Conservation (phyloP, 495 filamentous ascomycete genomes). For the Venustampulla echinocandica region DNA sequence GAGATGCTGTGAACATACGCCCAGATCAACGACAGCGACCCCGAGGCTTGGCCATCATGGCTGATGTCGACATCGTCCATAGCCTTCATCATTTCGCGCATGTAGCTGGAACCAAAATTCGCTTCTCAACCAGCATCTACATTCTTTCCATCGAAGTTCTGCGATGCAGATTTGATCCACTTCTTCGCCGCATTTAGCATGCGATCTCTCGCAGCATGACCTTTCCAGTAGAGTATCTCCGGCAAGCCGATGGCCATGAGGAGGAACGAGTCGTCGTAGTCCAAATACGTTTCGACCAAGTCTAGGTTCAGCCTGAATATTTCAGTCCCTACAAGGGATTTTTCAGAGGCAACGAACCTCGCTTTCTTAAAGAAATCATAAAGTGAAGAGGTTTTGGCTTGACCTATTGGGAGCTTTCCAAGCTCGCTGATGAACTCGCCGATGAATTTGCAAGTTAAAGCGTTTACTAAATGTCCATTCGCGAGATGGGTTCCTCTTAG, state of each 20-base stretch:
- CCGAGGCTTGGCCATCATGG: background rate
- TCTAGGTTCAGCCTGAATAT: conserved; percentile 2
- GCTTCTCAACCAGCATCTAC: conserved; percentile 24
- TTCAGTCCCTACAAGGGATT: background rate
- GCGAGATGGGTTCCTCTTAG: background rate
- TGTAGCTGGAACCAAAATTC: conserved; percentile 20
- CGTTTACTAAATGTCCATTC: background rate
- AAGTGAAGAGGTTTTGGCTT: background rate
- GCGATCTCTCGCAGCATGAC: conserved; percentile 2
- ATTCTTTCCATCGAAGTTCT: conserved; percentile 3
- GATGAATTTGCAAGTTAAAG: conserved; percentile 2
- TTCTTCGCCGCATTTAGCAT: background rate
- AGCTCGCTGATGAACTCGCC: background rate
- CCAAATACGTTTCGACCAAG: conserved; percentile 1
- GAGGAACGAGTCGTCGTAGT: conserved; percentile 1
- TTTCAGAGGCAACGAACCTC: conserved; percentile 4
- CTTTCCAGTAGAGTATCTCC: background rate
- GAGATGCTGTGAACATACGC: conserved; percentile 2
- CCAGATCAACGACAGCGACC: conserved; percentile 4
- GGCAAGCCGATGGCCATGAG: conserved; percentile 2
- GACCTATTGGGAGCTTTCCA: background rate
- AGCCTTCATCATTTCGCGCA: conserved; percentile 17
- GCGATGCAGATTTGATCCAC: background rate
- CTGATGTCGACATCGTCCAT: conserved; percentile 17
- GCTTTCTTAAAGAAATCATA: conserved; percentile 1